A percentile compares a stretch with the other conserved stretches of the same genome.
These are phyloP conservation scores for Aspergillus pseudonomiae DNA, from an alignment of 2,329 filamentous ascomycete species.

Conservation along the genomic window DNA sequence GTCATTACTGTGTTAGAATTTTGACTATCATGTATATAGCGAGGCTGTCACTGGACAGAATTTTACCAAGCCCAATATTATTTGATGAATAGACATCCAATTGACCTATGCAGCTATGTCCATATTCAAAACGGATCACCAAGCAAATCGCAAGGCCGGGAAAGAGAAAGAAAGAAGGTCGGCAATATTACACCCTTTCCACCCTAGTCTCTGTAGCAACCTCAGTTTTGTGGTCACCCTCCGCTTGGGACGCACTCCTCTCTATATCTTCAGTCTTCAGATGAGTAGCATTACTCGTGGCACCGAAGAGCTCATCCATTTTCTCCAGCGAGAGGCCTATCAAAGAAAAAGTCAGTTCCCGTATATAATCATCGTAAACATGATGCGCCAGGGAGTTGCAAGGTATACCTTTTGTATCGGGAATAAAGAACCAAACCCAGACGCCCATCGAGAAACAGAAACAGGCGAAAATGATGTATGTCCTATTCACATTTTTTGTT, in stretches of 20 bases:
- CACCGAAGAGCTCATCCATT: constrained; percentile 69
- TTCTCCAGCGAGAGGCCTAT: constrained; percentile 59
- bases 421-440: constrained; percentile 70
- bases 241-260: constrained; percentile 6
- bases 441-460: constrained; percentile 69
- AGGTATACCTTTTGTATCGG: constrained; percentile 68
- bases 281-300: constrained; percentile 53
- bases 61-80: neutral
- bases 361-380: neutral
- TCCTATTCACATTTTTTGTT: constrained; percentile 27
- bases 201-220: constrained; percentile 8
- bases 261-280: constrained; percentile 26
- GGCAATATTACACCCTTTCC: constrained; percentile 9
- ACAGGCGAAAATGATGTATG: constrained; percentile 69
- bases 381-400: neutral
- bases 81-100: constrained; percentile 1
- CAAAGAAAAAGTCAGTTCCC: neutral
- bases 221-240: constrained; percentile 13
- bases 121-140: neutral
- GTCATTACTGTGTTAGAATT: no score
- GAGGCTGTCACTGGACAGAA: neutral
- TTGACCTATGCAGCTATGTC: neutral
- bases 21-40: no score
- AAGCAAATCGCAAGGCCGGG: neutral
- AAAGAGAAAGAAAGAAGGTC: neutral